These are phyloP conservation scores for Penicillium sp. DNA, from an alignment of 2,329 filamentous ascomycete genomes.

Conservation along the genomic window DNA sequence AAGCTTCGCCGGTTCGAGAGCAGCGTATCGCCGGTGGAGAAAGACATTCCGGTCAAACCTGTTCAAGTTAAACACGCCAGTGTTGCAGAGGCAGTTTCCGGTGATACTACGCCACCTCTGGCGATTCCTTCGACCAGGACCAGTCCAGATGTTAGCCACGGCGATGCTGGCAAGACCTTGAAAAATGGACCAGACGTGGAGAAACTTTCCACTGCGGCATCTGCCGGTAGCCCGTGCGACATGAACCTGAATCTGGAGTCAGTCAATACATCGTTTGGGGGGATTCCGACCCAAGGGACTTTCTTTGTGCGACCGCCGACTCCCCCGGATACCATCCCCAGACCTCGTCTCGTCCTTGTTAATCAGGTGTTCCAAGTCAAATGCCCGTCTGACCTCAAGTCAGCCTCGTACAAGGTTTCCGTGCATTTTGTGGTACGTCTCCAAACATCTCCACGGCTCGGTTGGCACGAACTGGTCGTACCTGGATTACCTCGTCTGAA, in stretches of 20 bases:
- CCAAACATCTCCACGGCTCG: slow-evolving; percentile 25
- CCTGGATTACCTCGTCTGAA: slow-evolving; percentile 39
- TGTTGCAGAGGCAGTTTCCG: no score
- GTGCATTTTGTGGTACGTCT: slow-evolving; percentile 30
- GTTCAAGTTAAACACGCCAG: not conserved
- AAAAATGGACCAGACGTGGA: slow-evolving; percentile 15
- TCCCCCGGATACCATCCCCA: not conserved
- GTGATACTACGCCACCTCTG: not conserved
- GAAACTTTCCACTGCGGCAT: slow-evolving; percentile 23
- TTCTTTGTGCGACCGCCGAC: slow-evolving; percentile 1
- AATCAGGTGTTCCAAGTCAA: slow-evolving; percentile 30
- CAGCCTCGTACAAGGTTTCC: slow-evolving; percentile 31
- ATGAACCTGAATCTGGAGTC: slow-evolving; percentile 5
- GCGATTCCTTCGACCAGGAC: not conserved
- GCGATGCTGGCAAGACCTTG: not conserved
- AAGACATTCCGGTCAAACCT: not conserved
- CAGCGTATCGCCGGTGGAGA: not conserved
- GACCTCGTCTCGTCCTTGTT: slow-evolving; percentile 22
- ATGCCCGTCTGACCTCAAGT: slow-evolving; percentile 20
- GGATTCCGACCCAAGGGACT: not conserved
- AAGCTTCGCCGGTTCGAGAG: slow-evolving; percentile 7
- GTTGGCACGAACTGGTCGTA: slow-evolving; percentile 38
- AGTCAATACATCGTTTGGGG: slow-evolving; percentile 1
- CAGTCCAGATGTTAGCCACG: not conserved
- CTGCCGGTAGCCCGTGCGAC: slow-evolving; percentile 22